These are phyloP conservation scores for Sophora flavescens DNA, from an alignment of 306 rosid species.

Conservation along the genomic window DNA sequence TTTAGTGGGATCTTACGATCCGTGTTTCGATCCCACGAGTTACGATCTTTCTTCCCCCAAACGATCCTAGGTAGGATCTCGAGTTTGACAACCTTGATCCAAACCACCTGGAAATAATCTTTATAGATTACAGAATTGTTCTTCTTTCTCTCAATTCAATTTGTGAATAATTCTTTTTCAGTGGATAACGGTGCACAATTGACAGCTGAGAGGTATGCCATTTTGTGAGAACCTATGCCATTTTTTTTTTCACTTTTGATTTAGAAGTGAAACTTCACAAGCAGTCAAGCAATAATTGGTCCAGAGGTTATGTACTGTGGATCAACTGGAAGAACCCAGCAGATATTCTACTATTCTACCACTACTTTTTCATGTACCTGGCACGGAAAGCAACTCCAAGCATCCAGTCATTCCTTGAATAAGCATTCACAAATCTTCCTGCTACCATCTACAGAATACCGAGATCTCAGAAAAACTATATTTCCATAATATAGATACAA, in stretches of 20 bases:
- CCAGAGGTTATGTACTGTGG: constrained; percentile 11
- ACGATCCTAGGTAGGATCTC: no score
- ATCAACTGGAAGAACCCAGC: constrained; percentile 9
- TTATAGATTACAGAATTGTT: no score
- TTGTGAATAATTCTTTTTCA: no score
- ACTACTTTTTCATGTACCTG: constrained; percentile 52
- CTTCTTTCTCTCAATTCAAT: no score
- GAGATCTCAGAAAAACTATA: constrained; percentile 2
- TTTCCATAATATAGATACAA: constrained; percentile 13
- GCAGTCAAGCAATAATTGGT: constrained; percentile 36
- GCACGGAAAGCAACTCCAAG: constrained; percentile 76
- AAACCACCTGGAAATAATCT: no score
- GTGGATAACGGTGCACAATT: no score
- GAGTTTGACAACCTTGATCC: no score
- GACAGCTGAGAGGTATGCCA: not conserved
- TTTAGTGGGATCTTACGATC: no score
- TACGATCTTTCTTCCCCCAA: no score
- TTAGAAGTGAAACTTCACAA: constrained; percentile 4
- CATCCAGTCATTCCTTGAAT: constrained; percentile 70
- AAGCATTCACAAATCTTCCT: constrained; percentile 81
- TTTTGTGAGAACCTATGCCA: constrained; percentile 1
- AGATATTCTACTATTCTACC: constrained; percentile 9
- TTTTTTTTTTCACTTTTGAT: constrained; percentile 14
- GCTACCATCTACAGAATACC: constrained; percentile 66
- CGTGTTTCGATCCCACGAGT: no score